Evolutionary conservation across 2,329 filamentous ascomycete genomes (phyloP).

Genomic region (Cladosporium austrohemisphaericum): DNA sequence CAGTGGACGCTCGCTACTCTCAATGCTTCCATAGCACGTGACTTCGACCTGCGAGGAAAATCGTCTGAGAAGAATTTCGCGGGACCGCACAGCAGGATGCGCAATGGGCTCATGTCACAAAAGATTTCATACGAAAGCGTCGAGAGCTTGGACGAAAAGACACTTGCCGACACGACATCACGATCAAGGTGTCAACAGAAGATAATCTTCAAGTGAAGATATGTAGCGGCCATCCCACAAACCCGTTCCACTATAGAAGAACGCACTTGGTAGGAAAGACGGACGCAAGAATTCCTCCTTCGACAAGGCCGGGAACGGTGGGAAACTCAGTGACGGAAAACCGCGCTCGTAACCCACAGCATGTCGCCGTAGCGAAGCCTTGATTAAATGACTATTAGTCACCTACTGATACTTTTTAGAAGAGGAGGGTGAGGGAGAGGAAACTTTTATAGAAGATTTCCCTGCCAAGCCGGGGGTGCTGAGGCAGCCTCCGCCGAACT

Average conservation of each 20-base stretch:
- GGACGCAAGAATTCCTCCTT: conserved; percentile 31
- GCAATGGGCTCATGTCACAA: too few relatives aligned
- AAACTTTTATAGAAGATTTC: conserved; percentile 8
- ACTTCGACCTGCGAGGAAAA: too few relatives aligned
- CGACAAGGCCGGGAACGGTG: conserved; percentile 44
- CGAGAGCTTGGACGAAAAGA: too few relatives aligned
- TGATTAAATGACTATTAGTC: conserved; percentile 31
- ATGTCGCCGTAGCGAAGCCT: conserved; percentile 40
- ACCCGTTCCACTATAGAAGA: conserved; percentile 35
- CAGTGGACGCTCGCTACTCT: too few relatives aligned
- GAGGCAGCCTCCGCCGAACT: not conserved
- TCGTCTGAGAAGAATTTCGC: too few relatives aligned
- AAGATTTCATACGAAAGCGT: too few relatives aligned
- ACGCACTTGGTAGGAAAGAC: conserved; percentile 43
- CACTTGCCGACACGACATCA: too few relatives aligned
- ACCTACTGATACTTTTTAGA: conserved; percentile 20
- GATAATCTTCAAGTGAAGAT: conserved; percentile 6
- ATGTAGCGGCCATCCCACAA: conserved; percentile 44
- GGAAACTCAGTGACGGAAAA: conserved; percentile 34
- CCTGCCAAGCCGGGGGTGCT: conserved; percentile 1
- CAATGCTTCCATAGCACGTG: too few relatives aligned
- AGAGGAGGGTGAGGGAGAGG: conserved; percentile 10
- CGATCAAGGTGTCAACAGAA: too few relatives aligned
- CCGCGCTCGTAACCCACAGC: conserved; percentile 35
- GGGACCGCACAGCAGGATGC: too few relatives aligned